Base-by-base conservation (phyloP, 192 early-diverging fungal genomes). In the Borealophlyctis nickersoniae region DNA sequence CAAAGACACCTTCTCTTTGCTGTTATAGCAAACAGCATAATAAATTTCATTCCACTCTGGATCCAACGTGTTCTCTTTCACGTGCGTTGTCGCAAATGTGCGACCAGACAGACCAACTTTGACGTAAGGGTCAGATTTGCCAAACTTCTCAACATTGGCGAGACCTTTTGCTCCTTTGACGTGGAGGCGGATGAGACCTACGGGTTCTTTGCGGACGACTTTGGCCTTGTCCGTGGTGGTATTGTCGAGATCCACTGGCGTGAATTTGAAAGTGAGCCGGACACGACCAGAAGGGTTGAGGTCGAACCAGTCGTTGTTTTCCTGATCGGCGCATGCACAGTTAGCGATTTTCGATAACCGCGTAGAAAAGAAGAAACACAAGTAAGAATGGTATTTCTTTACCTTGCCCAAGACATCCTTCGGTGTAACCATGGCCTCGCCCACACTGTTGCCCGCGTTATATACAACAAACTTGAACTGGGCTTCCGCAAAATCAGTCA, bases 21-120 rank as follows among this genome's bases (percentile, higher is more conserved):
- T 71, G 4, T 89, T 85, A 64, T 89, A 92, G 54, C 89, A 80
- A n/a, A 92, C 87, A 14, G 91, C 80, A 64, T 92, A 94, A 33
- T 91, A 83, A 27, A 85, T 86, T 77, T 95, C 93, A 73, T 95
- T 88, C 94, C 95, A 99, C 30, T 86, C 83, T 0, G 96, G 96
- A 56, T 93, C 85, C 57, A 96, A 68, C 22, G 88, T 87, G 63
- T 91, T 88, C 28, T 89, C 84, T 64, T 92, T 90, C 67, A 87
- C 81, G 31, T 89, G 85, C 14, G 93, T 94, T 30, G 86, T 83
- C 36, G 84, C 90, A 54, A 91, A 76, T n/a, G 79, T 62, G 45
- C 78, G 67, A 59, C 79, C 78, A 36, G 79, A 77, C 31, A 88
- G 74, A 68, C 85, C 75, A 22, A 97, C 74, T 51, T 89, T 85